Conservation (phyloP, 2,329 filamentous ascomycete species). For the Beauveria medogensis region DNA sequence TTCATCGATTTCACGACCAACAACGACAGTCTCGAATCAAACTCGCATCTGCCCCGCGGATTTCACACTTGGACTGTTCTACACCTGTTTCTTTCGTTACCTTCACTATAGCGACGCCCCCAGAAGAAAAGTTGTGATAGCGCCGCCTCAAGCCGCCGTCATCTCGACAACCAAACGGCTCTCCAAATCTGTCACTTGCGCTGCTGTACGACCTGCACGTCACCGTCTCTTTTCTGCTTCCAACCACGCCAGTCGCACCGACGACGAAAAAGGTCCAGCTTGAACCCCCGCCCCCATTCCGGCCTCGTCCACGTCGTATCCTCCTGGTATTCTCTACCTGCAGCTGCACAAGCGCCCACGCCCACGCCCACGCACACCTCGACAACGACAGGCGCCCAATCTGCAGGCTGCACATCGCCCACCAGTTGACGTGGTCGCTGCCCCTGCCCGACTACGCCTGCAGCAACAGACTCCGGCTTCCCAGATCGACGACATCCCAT, state of each 20-base stretch:
- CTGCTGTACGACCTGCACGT: conserved; percentile 4
- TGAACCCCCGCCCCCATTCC: neutral
- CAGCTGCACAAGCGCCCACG: conserved; percentile 6
- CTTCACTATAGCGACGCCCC: conserved; percentile 8
- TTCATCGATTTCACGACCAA: neutral
- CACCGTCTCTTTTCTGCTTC: neutral
- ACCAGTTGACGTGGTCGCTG: conserved; percentile 6
- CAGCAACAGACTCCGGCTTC: neutral
- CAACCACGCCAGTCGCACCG: neutral
- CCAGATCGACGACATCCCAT: neutral
- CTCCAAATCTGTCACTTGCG: neutral
- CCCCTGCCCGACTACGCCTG: neutral
- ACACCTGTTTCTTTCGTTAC: neutral
- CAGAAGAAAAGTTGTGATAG: neutral
- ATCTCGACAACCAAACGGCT: neutral
- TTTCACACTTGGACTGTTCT: neutral
- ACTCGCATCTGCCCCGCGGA: neutral
- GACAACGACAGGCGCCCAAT: conserved; percentile 3
- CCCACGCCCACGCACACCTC: conserved; percentile 4
- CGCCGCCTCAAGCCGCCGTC: neutral
- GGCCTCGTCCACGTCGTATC: conserved; percentile 2
- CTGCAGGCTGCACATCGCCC: conserved; percentile 4
- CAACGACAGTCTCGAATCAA: neutral
- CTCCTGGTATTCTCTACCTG: neutral
- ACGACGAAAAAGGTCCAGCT: neutral